Base-by-base conservation (phyloP, 2,329 filamentous ascomycete genomes). In the Hypoxylon sp. region DNA sequence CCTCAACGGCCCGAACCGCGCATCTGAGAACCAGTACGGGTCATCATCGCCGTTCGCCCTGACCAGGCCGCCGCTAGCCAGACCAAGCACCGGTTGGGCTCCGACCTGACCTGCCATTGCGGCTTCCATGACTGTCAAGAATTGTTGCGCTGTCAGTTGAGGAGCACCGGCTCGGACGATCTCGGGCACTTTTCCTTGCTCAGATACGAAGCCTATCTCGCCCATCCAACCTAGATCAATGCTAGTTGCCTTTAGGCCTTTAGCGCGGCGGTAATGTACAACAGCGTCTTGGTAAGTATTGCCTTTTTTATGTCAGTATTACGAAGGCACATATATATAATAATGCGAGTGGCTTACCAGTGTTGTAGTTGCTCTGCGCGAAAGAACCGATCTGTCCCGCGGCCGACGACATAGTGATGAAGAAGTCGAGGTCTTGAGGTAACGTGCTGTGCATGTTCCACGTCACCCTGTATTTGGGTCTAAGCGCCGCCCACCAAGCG, bases 291-390 rank as follows among this genome's bases (percentile, higher is more conserved):
- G 67, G 60, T 69, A 71, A 11, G 67, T 69, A 47, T 70, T 70
- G 23, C 69, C 57, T 60, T 48, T 24, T 42, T 4, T 2, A 8
- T 10, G 13, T 60, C 41, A 60, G 37, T 13, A 7, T 18, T 8
- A n/a, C 3, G 18, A 18, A 8, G 2, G 9, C 3, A 21, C 1
- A 4, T 26, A 3, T 26, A 3, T n/a, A 8, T 6, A 15, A 4
- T 37, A 26, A 11, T 10, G 20, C 23, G 11, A 11, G 18, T 10
- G 10, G 49, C 48, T 60, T 60, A 57, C 57, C 69, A 21, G 68
- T 60, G 49, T 71, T 70, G 61, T 72, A 71, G 29, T 70, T 69
- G 31, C 66, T 67, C 58, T 72, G 69, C n/a, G 68, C 69, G 31
- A 69, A 67, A 15, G 69, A 71, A 10, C 69, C 69, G 23, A 72